Evolutionary conservation across 1,284 basidiomycete species (phyloP), one percentile per base, ranked within the genome.

Genomic region (Stereum hirsutum): DNA sequence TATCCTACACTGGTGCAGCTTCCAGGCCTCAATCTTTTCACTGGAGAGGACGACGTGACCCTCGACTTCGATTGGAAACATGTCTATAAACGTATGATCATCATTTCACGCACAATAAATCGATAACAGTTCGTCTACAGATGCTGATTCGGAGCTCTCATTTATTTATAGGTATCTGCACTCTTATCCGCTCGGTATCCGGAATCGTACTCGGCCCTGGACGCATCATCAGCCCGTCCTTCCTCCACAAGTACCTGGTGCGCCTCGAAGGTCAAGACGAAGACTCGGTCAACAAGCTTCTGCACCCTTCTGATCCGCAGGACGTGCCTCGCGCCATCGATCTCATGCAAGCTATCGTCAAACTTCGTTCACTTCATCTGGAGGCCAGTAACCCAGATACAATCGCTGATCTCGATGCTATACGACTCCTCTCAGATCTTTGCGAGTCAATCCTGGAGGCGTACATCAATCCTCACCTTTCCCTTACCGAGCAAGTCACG

Each of bases 21-120:
- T 15, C 25, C 25, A 2, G 39, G 39, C 25, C 7, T 40, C 4
- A 40, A 40, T 21, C 27, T 27, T n/a, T 40, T n/a, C 15, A 30
- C 27, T 17, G 39, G 39, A 3, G 39, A 40, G 11, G 14, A 40
- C 25, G 39, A 40, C 8, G 26, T 40, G 39, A 40, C 39, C 14
- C 24, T 40, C 4, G 39, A 40, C 19, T 40, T 40, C n/a, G 39
- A 40, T 20, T 31, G 10, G 25, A 40, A 40, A 20, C 39, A 40
- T 30, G 31, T 40, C 7, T 40, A n/a, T 14, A 40, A 40, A 20
- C 39, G 39, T 40, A 19, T 8, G 39, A 19, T 2, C 15, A 27
- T n/a, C 19, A 10, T 23, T 40, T 15, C 21, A 2, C 10, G 7
- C 17, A 7, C 11, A 17, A 38, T 10, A 21, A 7, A 10, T 6